Conservation (phyloP, 78 protist genomes). For the Dictyostelium citrinum region DNA sequence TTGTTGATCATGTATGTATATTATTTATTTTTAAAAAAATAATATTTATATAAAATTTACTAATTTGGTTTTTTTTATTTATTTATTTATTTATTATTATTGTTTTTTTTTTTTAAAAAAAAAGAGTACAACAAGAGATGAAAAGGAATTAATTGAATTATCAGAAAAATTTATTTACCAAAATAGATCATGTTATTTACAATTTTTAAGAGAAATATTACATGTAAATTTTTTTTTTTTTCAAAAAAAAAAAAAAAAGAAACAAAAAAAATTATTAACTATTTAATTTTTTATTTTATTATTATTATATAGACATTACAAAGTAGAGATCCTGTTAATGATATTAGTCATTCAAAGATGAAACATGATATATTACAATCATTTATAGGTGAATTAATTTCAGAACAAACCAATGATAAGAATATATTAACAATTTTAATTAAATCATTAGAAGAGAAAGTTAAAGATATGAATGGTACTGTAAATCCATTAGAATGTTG, state of each 20-base stretch:
- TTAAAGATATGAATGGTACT: not conserved
- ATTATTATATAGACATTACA: not conserved
- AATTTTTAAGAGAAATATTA: constrained; percentile 33
- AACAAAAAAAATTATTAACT: too few relatives aligned
- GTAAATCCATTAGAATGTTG: constrained; percentile 14
- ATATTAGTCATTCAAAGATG: not conserved
- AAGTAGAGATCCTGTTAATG: not conserved
- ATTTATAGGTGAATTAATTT: constrained; percentile 37
- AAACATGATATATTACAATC: constrained; percentile 13
- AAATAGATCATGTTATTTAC: constrained; percentile 57
- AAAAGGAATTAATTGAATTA: not conserved
- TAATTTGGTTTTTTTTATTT: too few relatives aligned
- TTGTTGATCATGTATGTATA: constrained; percentile 27
- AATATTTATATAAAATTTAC: too few relatives aligned
- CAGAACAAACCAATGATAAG: not conserved
- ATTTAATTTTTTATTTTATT: not conserved
- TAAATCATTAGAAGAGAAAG: constrained; percentile 17
- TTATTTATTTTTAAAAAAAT: not conserved
- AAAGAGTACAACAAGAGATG: constrained; percentile 15
- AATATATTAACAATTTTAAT: constrained; percentile 1
- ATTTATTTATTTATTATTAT: too few relatives aligned
- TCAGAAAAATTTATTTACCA: constrained; percentile 36
- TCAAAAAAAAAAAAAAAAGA: too few relatives aligned
- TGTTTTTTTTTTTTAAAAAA: not conserved
- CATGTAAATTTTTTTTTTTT: not conserved